Percentiles rank a stretch among this genome's conserved stretches.
Conservation (phyloP, 352 stramenopile genomes). For the Phytophthora vignae region DNA sequence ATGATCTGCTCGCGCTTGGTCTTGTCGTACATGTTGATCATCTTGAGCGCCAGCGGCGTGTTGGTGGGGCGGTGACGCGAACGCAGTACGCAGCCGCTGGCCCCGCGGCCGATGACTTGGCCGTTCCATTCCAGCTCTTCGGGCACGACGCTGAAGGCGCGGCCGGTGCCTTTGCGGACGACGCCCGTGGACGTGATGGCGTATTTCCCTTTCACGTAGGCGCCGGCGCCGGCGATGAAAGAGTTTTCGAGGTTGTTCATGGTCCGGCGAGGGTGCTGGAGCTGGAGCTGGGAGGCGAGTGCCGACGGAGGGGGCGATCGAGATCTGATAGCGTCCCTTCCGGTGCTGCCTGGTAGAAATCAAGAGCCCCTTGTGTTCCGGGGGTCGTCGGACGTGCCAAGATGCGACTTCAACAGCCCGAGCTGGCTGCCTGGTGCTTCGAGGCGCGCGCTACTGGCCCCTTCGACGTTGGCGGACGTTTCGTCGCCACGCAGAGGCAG, state of each 20-base stretch:
- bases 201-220: constrained; percentile 86
- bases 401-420: constrained; percentile 15
- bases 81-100: constrained; percentile 73
- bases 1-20: constrained; percentile 89
- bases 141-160: constrained; percentile 80
- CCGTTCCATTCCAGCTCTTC: constrained; percentile 83
- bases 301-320: constrained; percentile 21
- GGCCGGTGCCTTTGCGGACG: constrained; percentile 80
- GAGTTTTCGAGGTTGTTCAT: constrained; percentile 83
- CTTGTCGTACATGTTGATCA: constrained; percentile 92
- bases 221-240: constrained; percentile 70
- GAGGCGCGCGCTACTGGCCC: constrained; percentile 31
- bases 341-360: constrained; percentile 2
- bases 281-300: constrained; percentile 6
- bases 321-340: constrained; percentile 48
- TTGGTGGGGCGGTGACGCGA: constrained; percentile 76
- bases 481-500: constrained; percentile 26
- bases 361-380: constrained; percentile 18
- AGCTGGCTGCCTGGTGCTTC: constrained; percentile 16
- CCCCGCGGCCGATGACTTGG: constrained; percentile 76
- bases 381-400: constrained; percentile 25
- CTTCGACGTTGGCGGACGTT: constrained; percentile 43
- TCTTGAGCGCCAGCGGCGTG: constrained; percentile 86
- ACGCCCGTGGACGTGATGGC: constrained; percentile 83
- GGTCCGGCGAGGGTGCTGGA: background rate